Conservation (phyloP, 2,329 filamentous ascomycete genomes). For the Aschersonia sp. region DNA sequence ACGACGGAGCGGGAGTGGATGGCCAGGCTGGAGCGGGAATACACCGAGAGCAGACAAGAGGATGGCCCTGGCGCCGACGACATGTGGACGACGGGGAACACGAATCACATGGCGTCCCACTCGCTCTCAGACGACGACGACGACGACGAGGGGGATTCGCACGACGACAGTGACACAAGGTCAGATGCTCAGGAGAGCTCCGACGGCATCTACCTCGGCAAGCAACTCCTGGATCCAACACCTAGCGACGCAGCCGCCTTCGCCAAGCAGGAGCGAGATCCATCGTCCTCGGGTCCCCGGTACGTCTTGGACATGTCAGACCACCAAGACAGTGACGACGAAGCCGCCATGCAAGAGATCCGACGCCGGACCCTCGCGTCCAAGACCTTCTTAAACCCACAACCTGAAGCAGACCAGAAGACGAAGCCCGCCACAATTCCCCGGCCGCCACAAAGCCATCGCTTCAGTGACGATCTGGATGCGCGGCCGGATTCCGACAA, state of each 20-base stretch:
- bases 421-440: conserved; percentile 52
- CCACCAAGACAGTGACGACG: conserved; percentile 8
- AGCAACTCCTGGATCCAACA: conserved; percentile 22
- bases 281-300: conserved; percentile 42
- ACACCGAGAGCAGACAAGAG: conserved; percentile 60
- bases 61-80: conserved; percentile 46
- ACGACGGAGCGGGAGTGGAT: conserved; percentile 79
- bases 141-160: conserved; percentile 23
- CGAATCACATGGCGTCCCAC: conserved; percentile 47
- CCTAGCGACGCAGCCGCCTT: conserved; percentile 2
- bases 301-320: conserved; percentile 75
- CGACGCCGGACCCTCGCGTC: conserved; percentile 80
- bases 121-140: conserved; percentile 43
- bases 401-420: conserved; percentile 31
- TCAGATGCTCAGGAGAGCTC: conserved; percentile 27
- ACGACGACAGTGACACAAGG: conserved; percentile 23
- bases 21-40: conserved; percentile 78
- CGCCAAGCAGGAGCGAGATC: conserved; percentile 7
- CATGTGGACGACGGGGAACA: conserved; percentile 84
- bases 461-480: conserved; percentile 45
- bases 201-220: conserved; percentile 48
- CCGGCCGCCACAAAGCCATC: conserved; percentile 31
- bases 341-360: conserved; percentile 74
- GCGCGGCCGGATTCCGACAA: conserved; percentile 45
- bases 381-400: conserved; percentile 56